Base-by-base conservation (phyloP, 2,329 filamentous ascomycete species). In the Drechmeria coniospora region DNA sequence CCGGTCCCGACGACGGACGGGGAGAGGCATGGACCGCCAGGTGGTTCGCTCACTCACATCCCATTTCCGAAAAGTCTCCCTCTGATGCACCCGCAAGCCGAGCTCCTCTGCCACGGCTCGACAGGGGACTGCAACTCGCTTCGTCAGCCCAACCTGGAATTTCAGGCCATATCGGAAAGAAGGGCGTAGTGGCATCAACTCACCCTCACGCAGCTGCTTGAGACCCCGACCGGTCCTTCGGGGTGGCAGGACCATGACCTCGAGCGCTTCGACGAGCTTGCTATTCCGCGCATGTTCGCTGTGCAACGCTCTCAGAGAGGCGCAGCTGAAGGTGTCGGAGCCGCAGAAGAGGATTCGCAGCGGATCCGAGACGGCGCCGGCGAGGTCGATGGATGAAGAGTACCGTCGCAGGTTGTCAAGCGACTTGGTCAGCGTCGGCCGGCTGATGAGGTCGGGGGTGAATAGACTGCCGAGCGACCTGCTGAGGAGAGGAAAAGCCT, bases 271-370 rank as follows among this genome's bases (percentile, higher is more conserved):
- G 30, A 93, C 74, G 8, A 72, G 56, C 12, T 54, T 53, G 6
- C 56, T 63, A 31, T 63, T 63, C 29, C 43, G 45, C 15, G 49
- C 34, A 28, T 74, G 64, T 45, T 82, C 77, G 5, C 56, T 44
- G 40, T 77, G 51, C 19, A 98, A 57, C 5, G 79, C 79, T 32
- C 58, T 57, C 27, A 98, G 60, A 2, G 83, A 82, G 28, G 67
- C 68, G 43, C 78, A 78, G 57, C 87, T 94, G 53, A 95, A 93
- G 3, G 74, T 65, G 51, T 98, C 90, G 3, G 87, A 90, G 36
- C 90, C 90, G 54, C 86, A 95, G 55, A 94, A 98, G 4, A 98
- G 66, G 29, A 98, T 83, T 19, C 75, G 68, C 18, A 98, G 61
- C 3, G 82, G 79, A 4, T 72, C 63, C 1, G 63, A 57, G 11